phyloP scores from a whole-genome alignment of 139 green algal species.

The Chlorella sp. region DNA sequence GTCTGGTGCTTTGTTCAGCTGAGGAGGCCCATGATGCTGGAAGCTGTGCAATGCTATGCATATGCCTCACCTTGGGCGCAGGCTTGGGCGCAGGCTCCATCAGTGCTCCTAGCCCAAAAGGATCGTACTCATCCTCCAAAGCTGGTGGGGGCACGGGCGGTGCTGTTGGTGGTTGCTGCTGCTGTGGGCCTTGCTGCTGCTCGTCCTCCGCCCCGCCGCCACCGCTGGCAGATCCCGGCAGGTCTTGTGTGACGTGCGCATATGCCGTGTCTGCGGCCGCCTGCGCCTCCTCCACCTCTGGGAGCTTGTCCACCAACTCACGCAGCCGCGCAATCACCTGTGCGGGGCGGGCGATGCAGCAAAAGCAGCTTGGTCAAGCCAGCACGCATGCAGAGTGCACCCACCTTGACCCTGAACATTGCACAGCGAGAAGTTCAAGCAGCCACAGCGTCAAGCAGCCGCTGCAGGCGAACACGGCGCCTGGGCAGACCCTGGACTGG shows the following conservation, averaged over 20 bases:
- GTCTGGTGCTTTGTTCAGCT: too few species aligned
- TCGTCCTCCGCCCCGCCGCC: neutral
- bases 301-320: slow-evolving; percentile 19
- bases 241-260: neutral
- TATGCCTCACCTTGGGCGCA: neutral
- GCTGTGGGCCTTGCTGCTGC: slow-evolving; percentile 4
- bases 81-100: neutral
- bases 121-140: slow-evolving; percentile 32
- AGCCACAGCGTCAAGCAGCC: neutral
- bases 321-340: slow-evolving; percentile 21
- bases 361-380: neutral
- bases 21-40: neutral
- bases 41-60: too few species aligned
- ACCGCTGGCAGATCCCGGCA: neutral
- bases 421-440: neutral
- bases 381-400: neutral
- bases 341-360: neutral
- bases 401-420: neutral
- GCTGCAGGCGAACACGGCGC: neutral
- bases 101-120: slow-evolving; percentile 47
- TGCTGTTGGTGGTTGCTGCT: slow-evolving; percentile 1
- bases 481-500: neutral
- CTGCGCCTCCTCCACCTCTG: neutral
- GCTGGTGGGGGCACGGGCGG: slow-evolving; percentile 9
- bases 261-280: slow-evolving; percentile 1